Evolutionary conservation across 176 grass and related monocot genomes (phyloP).

Genomic region (Oryza coarctata): DNA sequence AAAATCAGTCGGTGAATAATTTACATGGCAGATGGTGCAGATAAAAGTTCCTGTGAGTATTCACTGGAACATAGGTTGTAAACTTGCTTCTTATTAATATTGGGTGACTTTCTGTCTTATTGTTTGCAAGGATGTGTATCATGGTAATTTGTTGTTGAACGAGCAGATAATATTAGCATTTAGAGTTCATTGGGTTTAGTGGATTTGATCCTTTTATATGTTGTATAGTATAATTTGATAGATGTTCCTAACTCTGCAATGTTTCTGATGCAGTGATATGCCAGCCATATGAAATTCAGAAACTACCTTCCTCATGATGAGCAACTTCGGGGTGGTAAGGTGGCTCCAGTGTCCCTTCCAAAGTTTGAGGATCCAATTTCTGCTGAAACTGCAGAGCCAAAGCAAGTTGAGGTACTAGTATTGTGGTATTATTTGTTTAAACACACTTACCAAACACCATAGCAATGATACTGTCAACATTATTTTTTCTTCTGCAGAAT

Average conservation of each 20-base stretch:
- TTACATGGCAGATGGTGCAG: background rate
- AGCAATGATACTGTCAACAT: background rate
- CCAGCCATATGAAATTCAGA: slow-evolving; percentile 93
- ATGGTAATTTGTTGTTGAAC: background rate
- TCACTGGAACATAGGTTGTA: background rate
- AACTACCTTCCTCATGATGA: slow-evolving; percentile 99
- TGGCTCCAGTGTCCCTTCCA: slow-evolving; percentile 61
- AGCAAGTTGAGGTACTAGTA: slow-evolving; percentile 62
- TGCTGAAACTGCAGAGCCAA: slow-evolving; percentile 50
- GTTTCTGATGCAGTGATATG: slow-evolving; percentile 35
- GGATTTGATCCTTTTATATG: background rate
- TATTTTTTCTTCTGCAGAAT: slow-evolving; percentile 44
- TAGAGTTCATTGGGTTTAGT: background rate
- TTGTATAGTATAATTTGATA: background rate
- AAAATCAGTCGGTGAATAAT: background rate
- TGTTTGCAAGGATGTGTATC: background rate
- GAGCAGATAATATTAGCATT: background rate
- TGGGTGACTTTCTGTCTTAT: background rate
- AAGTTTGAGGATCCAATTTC: slow-evolving; percentile 89
- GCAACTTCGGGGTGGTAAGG: slow-evolving; percentile 75
- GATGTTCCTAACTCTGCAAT: background rate
- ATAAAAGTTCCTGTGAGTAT: background rate
- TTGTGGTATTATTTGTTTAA: slow-evolving; percentile 1
- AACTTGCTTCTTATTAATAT: background rate
- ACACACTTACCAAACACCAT: background rate